Base-by-base conservation (phyloP, 371 early-diverging fungal species). In the Rhizopus stolonifer region DNA sequence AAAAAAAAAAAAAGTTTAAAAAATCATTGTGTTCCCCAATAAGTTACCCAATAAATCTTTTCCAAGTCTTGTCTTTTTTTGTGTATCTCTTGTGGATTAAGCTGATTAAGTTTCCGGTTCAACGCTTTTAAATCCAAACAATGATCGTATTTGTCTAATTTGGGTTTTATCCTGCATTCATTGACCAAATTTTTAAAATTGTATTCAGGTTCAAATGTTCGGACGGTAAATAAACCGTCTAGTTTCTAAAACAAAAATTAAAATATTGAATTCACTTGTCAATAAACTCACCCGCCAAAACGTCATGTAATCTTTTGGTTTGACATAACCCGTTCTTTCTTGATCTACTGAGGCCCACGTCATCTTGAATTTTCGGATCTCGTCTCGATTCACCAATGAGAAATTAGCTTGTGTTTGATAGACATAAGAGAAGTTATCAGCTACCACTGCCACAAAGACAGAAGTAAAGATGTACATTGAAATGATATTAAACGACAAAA, bases 401-500 rank as follows among this genome's bases (percentile, higher is more conserved):
- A 82, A 82, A 15, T 79, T 76, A 21, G 82, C 75, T 2, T 79
- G 76, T 34, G 82, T 81, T 50, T 87, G 85, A 49, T 87, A 85
- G 11, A 83, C 81, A 48, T 85, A 87, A 3, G 83, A 80, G 47
- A 87, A 89, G 61, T 85, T 87, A 57, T 87, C 87, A 39, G 84
- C 70, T 22, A 89, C 86, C 25, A 87, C 81, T 11, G 82, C 86
- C 4, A 86, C 81, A 63, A 87, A 87, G 67, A 89, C 81, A 55
- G 83, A 84, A 0, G 79, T 79, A 49, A 89, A 84, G 34, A 89
- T 89, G 53, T 87, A 86, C 86, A 85, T 89, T 34, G 87, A 87
- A 11, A 89, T 78, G 39, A 89, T 78, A 56, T 85, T 85, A 68
- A 85, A 89, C 0, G 82, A 67, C 31, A 86, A 58, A 45, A 89